These are phyloP conservation scores for Psilocybe cubensis DNA, from an alignment of 768 basidiomycete genomes.

Conservation along the genomic window DNA sequence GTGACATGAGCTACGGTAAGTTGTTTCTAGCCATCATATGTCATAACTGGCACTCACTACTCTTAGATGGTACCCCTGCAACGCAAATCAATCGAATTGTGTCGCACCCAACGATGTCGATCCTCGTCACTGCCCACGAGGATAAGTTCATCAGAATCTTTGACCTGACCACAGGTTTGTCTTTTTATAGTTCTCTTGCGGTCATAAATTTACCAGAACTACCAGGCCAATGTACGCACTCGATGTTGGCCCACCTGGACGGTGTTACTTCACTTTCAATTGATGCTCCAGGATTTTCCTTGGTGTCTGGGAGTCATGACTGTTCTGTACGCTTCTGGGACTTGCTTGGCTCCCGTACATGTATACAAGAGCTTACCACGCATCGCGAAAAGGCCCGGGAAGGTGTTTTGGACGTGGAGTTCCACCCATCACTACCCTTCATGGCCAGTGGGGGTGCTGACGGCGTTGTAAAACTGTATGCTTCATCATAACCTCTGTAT, in stretches of 20 bases:
- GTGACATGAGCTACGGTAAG: conserved; percentile 62
- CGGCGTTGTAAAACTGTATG: conserved; percentile 90
- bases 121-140: conserved; percentile 90
- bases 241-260: conserved; percentile 90
- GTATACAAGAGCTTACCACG: conserved; percentile 86
- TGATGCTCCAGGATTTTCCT: conserved; percentile 82
- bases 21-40: neutral
- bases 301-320: conserved; percentile 92
- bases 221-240: conserved; percentile 85
- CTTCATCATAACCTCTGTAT: conserved; percentile 65
- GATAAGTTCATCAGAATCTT: conserved; percentile 93
- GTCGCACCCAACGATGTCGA: conserved; percentile 88
- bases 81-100: conserved; percentile 87
- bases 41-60: conserved; percentile 8
- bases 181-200: neutral
- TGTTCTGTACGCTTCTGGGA: conserved; percentile 97
- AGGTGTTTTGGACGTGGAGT: conserved; percentile 88
- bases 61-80: conserved; percentile 67
- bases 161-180: conserved; percentile 79
- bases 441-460: conserved; percentile 97
- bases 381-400: conserved; percentile 91
- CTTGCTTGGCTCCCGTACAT: conserved; percentile 75
- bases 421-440: conserved; percentile 81
- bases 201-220: conserved; percentile 6
- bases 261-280: conserved; percentile 91